Percentiles rank a stretch among this genome's conserved stretches.
phyloP scores from a whole-genome alignment of 2,329 filamentous ascomycete species.

The Paecilomyces formosus region DNA sequence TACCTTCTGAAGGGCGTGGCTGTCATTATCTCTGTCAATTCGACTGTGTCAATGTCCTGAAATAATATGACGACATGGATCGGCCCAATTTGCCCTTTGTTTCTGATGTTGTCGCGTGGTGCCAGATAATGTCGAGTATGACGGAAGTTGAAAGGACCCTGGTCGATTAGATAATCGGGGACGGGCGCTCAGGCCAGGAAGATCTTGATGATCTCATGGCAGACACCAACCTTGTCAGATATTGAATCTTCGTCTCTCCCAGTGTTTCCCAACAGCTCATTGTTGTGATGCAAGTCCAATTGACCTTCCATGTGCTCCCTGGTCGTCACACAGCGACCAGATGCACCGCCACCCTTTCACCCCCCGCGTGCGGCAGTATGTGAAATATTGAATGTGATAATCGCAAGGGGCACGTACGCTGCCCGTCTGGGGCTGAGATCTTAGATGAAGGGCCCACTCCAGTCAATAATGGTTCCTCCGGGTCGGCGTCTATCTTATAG shows the following conservation, averaged over 20 bases:
- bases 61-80: not conserved
- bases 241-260: not conserved
- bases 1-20: not conserved
- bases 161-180: not conserved
- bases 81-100: not conserved
- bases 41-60: not conserved
- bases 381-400: not conserved
- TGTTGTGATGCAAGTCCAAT: not conserved
- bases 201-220: not conserved
- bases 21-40: not conserved
- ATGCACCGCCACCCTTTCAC: not conserved
- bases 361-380: not conserved
- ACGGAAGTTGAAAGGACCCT: not conserved
- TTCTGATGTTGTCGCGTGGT: not conserved
- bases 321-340: not conserved
- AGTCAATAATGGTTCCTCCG: not conserved
- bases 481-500: not conserved
- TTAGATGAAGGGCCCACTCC: not conserved
- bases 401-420: not conserved
- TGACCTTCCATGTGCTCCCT: not conserved
- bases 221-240: too few relatives aligned
- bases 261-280: not conserved
- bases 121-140: not conserved
- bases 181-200: not conserved
- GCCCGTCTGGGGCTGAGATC: not conserved